Base-by-base conservation (phyloP, 768 basidiomycete genomes). In the Tylopilus sp. region DNA sequence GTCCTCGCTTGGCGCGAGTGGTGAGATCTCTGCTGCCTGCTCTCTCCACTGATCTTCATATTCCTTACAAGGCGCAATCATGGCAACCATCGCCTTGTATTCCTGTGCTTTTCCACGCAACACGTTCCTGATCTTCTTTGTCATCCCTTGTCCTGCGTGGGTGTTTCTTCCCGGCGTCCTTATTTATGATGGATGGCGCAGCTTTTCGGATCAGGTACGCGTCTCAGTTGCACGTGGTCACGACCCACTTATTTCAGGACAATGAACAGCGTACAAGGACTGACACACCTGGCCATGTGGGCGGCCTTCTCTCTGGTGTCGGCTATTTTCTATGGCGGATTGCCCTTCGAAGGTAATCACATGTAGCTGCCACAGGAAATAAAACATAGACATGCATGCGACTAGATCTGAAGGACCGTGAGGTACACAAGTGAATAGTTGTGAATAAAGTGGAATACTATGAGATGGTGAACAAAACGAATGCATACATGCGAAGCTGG, bases 71-170 rank as follows among this genome's bases (percentile, higher is more conserved):
- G 89, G 85, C 50, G 85, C 89, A 12, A 80, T 89, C 43, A 87
- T 83, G 66, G 79, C 85, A 4, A 69, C 81, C 23, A 68, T 87
- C n/a, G 79, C 88, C 4, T 79, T 85, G 65, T 81, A 88, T 44
- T 88, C 88, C 6, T 87, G 83, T 64, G 69, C 79, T 1, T 81
- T 80, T 13, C 91, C 91, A 5, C 79, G 59, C 15, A 73, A 81
- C 59, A 83, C 73, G 1, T 87, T 93, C 64, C 70, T 77, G 8
- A 67, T 93, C 39, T 93, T 88, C 66, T 86, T 82, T 30, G 79
- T 91, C 58, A 70, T 91, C 22, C 91, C 90, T 22, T 73, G 88
- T 51, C 89, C 91, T 0, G 89, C 89, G 0, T 93, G 88, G 87
- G 73, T 78, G 3, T 79, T 79, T 43, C 85, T 91, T 0, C 68